These are phyloP conservation scores for Suillus hirtellus DNA, from an alignment of 768 basidiomycete genomes.

Conservation along the genomic window DNA sequence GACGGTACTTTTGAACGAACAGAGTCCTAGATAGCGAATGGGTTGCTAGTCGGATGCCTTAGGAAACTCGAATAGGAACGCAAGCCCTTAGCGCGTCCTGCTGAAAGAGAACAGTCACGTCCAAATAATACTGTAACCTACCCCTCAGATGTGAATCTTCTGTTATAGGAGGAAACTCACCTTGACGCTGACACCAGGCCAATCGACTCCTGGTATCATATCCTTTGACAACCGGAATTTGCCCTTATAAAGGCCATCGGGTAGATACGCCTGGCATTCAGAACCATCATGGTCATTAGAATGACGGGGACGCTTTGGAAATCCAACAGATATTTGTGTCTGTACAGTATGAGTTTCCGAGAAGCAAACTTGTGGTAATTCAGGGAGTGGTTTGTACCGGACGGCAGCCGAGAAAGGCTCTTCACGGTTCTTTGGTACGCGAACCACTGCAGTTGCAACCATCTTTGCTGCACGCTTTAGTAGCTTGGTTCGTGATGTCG, in stretches of 20 bases:
- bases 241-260: slow-evolving; percentile 69
- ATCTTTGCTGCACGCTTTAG: slow-evolving; percentile 34
- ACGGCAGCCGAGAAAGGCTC: slow-evolving; percentile 6
- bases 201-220: slow-evolving; percentile 66
- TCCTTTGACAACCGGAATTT: slow-evolving; percentile 54
- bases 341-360: slow-evolving; percentile 30
- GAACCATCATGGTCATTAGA: slow-evolving; percentile 45
- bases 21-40: slow-evolving; percentile 32
- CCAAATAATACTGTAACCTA: slow-evolving; percentile 63
- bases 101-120: slow-evolving; percentile 65
- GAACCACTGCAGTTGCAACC: slow-evolving; percentile 19
- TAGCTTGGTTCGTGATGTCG: slow-evolving; percentile 21
- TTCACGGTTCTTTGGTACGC: slow-evolving; percentile 16
- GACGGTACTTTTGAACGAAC: not conserved
- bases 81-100: slow-evolving; percentile 63
- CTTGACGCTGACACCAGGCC: slow-evolving; percentile 68
- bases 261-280: slow-evolving; percentile 48
- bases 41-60: slow-evolving; percentile 40
- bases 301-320: slow-evolving; percentile 62
- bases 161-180: slow-evolving; percentile 36
- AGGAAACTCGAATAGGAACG: slow-evolving; percentile 60
- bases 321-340: slow-evolving; percentile 58
- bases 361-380: slow-evolving; percentile 22
- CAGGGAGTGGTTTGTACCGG: slow-evolving; percentile 28
- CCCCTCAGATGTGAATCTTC: not conserved